Evolutionary conservation across 2,329 filamentous ascomycete genomes (phyloP), one percentile per base, ranked within the genome.

Genomic region (Endothia cerciana): DNA sequence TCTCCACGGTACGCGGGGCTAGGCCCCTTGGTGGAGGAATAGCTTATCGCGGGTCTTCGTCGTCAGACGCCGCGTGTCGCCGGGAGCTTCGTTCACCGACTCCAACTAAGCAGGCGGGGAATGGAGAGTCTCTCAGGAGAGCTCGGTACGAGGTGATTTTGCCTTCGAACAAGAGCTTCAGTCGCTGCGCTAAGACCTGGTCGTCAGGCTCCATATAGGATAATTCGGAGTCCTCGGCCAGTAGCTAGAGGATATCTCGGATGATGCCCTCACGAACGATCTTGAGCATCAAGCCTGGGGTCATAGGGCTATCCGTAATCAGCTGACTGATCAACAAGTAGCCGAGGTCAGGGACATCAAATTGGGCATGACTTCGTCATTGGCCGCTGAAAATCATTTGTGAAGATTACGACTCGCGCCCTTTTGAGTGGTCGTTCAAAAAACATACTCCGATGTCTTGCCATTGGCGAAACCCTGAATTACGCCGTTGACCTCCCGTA

Each of bases 41-140:
- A 56, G 28, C 53, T 56, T 56, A 22, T 38, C 53, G n/a, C 53
- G 30, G 17, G 36, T 56, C 53, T 25, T 56, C 53, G 28, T 56
- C 53, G 28, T 38, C 30, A 56, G 53, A 38, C 19, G 53, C 47
- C 47, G 47, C 47, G 47, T 51, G 25, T 51, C 43, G 43, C 43
- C 43, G n/a, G 17, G 43, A 45, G 43, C 6, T 5, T 19, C n/a
- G 43, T 6, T 10, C 6, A 6, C 47, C 47, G 13, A 51, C 47
- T 13, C 47, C 25, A 17, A 28, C 11, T 7, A 5, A 10, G 11
- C 47, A 15, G 30, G 28, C 53, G n/a, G 30, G 19, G 53, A n/a
- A 22, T 38, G 53, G 17, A 38, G 15, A 10, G 36, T 19, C 3
- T 38, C 30, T n/a, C 53, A 7, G 53, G 15, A 56, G 53, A 36